phyloP scores from a whole-genome alignment of 2,329 filamentous ascomycete species.

The Ascochyta pisi region DNA sequence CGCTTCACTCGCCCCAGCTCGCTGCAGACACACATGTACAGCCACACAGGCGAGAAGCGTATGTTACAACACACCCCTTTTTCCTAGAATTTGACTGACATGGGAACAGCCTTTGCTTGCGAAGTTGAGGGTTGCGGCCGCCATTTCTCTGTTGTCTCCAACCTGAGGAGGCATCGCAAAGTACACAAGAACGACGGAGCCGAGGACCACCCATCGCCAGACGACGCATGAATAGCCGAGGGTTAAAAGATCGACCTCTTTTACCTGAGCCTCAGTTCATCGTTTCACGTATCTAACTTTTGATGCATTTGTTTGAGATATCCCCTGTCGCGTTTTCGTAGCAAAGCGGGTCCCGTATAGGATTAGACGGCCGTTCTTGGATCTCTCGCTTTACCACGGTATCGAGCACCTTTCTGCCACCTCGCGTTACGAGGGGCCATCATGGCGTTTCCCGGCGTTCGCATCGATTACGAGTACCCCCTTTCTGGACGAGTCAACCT shows the following conservation, averaged over 20 bases:
- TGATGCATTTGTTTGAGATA: conserved; percentile 45
- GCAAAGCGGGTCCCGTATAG: conserved; percentile 35
- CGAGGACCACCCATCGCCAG: conserved; percentile 56
- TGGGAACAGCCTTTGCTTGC: conserved; percentile 79
- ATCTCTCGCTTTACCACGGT: conserved; percentile 36
- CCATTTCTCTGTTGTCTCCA: conserved; percentile 97
- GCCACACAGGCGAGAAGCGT: conserved; percentile 98
- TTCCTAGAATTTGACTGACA: conserved; percentile 15
- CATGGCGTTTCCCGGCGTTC: conserved; percentile 34
- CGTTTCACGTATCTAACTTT: conserved; percentile 29
- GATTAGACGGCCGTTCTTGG: conserved; percentile 41
- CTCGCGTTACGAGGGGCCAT: conserved; percentile 17
- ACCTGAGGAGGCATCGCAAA: conserved; percentile 91
- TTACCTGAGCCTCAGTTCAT: conserved; percentile 20
- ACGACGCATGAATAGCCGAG: conserved; percentile 50
- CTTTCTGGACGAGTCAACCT: conserved; percentile 29
- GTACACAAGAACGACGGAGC: conserved; percentile 81
- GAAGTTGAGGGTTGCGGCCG: conserved; percentile 94
- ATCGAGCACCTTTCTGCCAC: conserved; percentile 4
- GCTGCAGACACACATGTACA: conserved; percentile 97
- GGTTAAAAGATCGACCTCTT: conserved; percentile 32
- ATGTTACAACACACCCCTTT: conserved; percentile 54
- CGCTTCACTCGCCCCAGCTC: conserved; percentile 94
- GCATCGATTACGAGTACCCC: conserved; percentile 36
- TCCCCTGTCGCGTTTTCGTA: conserved; percentile 43